Evolutionary conservation across 345 rosid genomes (phyloP), one percentile per base, ranked within the genome.

Genomic region (Arabidopsis suecica): DNA sequence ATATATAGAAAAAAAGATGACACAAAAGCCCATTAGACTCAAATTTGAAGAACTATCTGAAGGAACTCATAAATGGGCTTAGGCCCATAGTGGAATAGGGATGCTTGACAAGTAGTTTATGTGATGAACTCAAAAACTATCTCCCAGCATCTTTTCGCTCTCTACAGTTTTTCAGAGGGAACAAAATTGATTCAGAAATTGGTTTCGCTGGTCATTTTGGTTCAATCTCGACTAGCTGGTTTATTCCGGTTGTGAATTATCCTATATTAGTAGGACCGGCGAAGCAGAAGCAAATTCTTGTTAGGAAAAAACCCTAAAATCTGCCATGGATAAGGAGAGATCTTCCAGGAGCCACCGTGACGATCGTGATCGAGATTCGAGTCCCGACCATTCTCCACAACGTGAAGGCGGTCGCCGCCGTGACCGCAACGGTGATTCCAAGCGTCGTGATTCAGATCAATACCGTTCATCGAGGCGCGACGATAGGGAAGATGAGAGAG

Each of bases 281-380:
- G 51, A 6, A 47, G 22, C 22, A 47, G 9, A 30, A 49, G 9
- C 50, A 10, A 53, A 3, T 10, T 64, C 38, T 20, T 14, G 56
- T 5, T 60, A 62, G 18, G 9, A 59, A 67, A 41, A 75, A 79
- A 70, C 72, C 76, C 82, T 76, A 78, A 78, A 73, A 68, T 74
- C 80, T 28, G 71, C 73, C 58, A 90, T 90, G 91, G 89, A 85
- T 47, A 84, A 75, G 70, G 88, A 83, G 34, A 86, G 81, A 72
- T 51, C 83, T 8, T 80, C 88, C 60, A 84, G 85, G 66, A 86
- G 85, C 64, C 73, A 73, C 34, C 81, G 85, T 4, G 86, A 86
- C 41, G 85, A 84, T 44, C 88, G 84, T 63, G 83, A 85, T 75
- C 80, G 80, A 3, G 84, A 82, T 20, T 76, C 84, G 8, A 87